These are phyloP conservation scores for Pseudogymnoascus sp. DNA, from an alignment of 2,329 filamentous ascomycete species.

Conservation along the genomic window DNA sequence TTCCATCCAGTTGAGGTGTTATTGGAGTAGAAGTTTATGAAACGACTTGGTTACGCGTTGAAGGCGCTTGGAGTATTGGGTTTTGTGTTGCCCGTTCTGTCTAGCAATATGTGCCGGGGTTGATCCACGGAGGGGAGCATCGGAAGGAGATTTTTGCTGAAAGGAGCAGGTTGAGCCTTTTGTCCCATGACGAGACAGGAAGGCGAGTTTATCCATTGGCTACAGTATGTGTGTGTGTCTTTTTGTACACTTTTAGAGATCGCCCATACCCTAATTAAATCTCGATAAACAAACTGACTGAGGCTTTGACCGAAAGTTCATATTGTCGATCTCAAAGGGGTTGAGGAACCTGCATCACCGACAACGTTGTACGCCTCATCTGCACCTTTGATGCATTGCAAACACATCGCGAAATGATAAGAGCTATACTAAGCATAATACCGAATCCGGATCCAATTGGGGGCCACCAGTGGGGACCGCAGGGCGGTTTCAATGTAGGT, in stretches of 20 bases:
- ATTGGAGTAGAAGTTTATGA: background rate
- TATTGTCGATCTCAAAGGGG: background rate
- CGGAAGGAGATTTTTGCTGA: background rate
- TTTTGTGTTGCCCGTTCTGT: background rate
- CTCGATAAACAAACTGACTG: slow-evolving; percentile 6
- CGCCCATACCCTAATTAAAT: slow-evolving; percentile 7
- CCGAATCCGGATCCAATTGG: background rate
- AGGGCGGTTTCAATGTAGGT: background rate
- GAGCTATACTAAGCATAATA: background rate
- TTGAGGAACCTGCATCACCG: background rate
- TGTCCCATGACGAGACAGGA: background rate
- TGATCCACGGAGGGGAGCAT: background rate
- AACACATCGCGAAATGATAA: background rate
- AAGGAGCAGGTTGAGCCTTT: background rate
- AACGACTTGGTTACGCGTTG: background rate
- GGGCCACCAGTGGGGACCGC: background rate
- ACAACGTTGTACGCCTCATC: background rate
- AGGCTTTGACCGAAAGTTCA: background rate
- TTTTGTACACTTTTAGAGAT: slow-evolving; percentile 7
- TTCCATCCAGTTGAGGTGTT: background rate
- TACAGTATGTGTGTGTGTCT: slow-evolving; percentile 4
- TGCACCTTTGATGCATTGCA: slow-evolving; percentile 5
- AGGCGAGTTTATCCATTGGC: slow-evolving; percentile 6
- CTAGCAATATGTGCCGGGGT: background rate
- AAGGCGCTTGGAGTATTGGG: background rate